Evolutionary conservation across 2,329 filamentous ascomycete species (phyloP), one percentile per base, ranked within the genome.

Genomic region (Cladosporium sp.): DNA sequence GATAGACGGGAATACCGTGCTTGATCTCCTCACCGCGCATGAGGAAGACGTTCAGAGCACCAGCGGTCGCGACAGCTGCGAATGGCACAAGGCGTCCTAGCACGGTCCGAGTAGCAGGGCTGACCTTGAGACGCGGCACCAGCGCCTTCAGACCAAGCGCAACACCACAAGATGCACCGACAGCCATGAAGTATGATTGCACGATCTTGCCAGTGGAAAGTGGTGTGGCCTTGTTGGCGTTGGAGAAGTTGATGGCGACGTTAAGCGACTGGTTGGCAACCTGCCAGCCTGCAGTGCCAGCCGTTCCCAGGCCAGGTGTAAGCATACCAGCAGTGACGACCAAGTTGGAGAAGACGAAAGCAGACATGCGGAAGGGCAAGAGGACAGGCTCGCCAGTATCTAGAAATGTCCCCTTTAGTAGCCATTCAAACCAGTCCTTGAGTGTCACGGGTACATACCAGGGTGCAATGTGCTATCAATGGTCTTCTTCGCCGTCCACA

Each of bases 1-100:
- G 92, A 74, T 88, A 97, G 38, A 99, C 86, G 74, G 97, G 90
- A 70, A 99, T 99, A 55, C 94, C 94, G 61, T 84, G 85, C 69
- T 89, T 84, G 68, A 99, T 97, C 78, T 99, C 94, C 75, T 97
- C 93, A 63, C 91, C 88, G 60, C 94, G 90, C 94, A 99, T 99
- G 58, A 99, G 84, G 76, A 97, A 95, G 25, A 97, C 94, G 75
- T 99, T 99, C 63, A 99, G 82, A 1, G 87, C 91, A 69, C 92
- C 92, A 3, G 94, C 94, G 60, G 86, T 89, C 30, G 93, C 93
- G 11, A 99, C 94, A 12, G 94, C 94, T 0, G 93, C 94, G 71
- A 99, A 99, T 25, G 94, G 94, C 6, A 97, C 92, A 8, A 99
- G 84, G n/a, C 94, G 87, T 57, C 85, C 82, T 2, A 97, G 85